phyloP scores from a whole-genome alignment of 2,329 filamentous ascomycete genomes.

The Paraconiothyrium sp. region DNA sequence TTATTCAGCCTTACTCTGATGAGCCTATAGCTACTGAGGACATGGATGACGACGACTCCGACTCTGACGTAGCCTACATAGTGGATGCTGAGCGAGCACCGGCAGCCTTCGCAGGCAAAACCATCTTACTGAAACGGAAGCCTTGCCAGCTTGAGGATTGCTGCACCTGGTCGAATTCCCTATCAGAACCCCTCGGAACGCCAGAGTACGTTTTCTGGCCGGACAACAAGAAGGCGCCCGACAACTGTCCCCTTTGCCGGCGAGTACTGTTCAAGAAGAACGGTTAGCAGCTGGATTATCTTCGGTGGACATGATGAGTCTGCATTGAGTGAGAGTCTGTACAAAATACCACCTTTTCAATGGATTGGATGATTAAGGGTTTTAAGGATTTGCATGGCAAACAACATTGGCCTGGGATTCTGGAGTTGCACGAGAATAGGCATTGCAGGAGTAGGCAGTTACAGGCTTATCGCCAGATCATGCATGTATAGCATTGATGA shows the following conservation, averaged over 20 bases:
- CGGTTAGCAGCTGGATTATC: background rate
- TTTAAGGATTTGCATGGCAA: background rate
- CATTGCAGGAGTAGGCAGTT: background rate
- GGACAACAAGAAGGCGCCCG: background rate
- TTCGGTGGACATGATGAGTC: background rate
- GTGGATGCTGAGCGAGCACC: background rate
- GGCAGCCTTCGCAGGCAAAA: background rate
- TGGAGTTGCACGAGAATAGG: background rate
- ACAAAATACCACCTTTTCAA: background rate
- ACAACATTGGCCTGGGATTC: background rate
- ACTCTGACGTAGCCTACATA: background rate
- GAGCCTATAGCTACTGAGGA: background rate
- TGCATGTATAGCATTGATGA: no score
- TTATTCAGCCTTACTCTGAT: conserved; percentile 6
- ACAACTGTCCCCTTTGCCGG: conserved; percentile 7
- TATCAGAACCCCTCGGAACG: background rate
- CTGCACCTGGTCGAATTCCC: background rate
- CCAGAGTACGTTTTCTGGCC: conserved; percentile 19
- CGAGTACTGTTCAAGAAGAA: conserved; percentile 22
- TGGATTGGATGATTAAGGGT: background rate
- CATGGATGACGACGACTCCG: background rate
- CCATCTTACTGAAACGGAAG: conserved; percentile 2
- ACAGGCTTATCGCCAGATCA: background rate
- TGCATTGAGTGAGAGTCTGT: no score
- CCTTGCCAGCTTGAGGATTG: background rate